phyloP scores from a whole-genome alignment of 306 rosid genomes.

The Cicer bijugum region DNA sequence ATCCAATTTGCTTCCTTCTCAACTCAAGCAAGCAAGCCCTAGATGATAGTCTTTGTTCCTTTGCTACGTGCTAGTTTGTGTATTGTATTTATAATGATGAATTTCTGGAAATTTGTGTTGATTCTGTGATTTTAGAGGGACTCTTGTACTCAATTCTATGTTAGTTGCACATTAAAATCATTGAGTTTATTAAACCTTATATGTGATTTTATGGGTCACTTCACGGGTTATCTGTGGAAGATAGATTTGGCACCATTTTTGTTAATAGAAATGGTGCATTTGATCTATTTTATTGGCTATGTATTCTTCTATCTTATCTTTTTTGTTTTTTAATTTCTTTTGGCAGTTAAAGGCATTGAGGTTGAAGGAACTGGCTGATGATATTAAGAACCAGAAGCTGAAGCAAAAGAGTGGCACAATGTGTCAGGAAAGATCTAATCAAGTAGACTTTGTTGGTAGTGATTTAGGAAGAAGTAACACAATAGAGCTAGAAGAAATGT shows the following conservation, averaged over 20 bases:
- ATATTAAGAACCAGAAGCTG: slow-evolving; percentile 73
- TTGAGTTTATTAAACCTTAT: slow-evolving; percentile 15
- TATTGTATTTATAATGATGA: background rate
- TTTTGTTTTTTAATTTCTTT: slow-evolving; percentile 1
- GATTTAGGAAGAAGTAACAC: slow-evolving; percentile 44
- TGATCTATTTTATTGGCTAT: slow-evolving; percentile 23
- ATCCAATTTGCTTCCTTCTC: background rate
- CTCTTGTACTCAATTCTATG: background rate
- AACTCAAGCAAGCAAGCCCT: background rate
- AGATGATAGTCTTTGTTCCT: background rate
- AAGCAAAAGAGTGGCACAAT: slow-evolving; percentile 54
- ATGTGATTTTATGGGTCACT: slow-evolving; percentile 13
- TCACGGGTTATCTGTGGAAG: background rate
- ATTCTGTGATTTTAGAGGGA: slow-evolving; percentile 33
- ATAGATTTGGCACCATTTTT: slow-evolving; percentile 13
- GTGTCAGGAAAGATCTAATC: slow-evolving; percentile 54
- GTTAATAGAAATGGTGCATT: slow-evolving; percentile 30
- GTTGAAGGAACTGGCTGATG: slow-evolving; percentile 74
- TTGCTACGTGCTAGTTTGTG: slow-evolving; percentile 6
- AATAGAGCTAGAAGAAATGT: slow-evolving; percentile 73
- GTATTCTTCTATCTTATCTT: slow-evolving; percentile 16
- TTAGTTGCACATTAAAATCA: slow-evolving; percentile 8
- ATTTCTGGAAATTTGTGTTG: background rate
- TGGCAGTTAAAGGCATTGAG: slow-evolving; percentile 70
- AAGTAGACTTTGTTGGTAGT: slow-evolving; percentile 44